phyloP scores from a whole-genome alignment of 257 asterid species.

The Nemophila menziesii region DNA sequence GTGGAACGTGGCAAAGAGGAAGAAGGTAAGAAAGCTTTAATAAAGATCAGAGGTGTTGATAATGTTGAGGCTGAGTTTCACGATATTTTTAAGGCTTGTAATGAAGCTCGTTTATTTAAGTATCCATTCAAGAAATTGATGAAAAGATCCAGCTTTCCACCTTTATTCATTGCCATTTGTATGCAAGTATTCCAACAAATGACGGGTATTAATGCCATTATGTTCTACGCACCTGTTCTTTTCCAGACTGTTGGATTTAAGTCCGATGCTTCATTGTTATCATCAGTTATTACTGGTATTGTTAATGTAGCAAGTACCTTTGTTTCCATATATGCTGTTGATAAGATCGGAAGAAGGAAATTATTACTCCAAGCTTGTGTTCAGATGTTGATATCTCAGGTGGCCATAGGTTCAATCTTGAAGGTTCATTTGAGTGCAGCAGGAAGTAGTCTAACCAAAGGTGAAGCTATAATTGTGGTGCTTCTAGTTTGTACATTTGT shows the following conservation, averaged over 20 bases:
- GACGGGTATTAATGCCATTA: conserved; percentile 38
- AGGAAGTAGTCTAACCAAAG: too few relatives aligned
- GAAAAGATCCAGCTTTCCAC: conserved; percentile 17
- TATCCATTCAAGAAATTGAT: conserved; percentile 24
- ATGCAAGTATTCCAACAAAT: conserved; percentile 45
- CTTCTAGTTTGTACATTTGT: too few relatives aligned
- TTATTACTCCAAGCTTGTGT: too few relatives aligned
- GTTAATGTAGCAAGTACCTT: conserved; percentile 23
- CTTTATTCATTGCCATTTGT: conserved; percentile 5
- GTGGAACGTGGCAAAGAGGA: conserved; percentile 18
- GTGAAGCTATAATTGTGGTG: too few relatives aligned
- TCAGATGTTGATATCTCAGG: too few relatives aligned
- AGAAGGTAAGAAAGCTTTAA: conserved; percentile 20
- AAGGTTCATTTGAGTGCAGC: too few relatives aligned
- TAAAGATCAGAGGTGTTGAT: conserved; percentile 21
- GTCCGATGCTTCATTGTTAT: too few relatives aligned
- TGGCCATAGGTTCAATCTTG: too few relatives aligned
- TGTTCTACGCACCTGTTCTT: conserved; percentile 43
- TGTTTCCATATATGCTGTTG: conserved; percentile 28
- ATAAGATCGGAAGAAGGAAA: too few relatives aligned
- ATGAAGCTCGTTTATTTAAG: conserved; percentile 15
- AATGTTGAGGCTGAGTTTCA: conserved; percentile 29
- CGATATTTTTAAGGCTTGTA: conserved; percentile 20
- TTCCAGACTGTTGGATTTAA: conserved; percentile 40
- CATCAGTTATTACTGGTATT: too few relatives aligned